phyloP scores from a whole-genome alignment of 1,284 basidiomycete species.

The Rhodotorula sp. region DNA sequence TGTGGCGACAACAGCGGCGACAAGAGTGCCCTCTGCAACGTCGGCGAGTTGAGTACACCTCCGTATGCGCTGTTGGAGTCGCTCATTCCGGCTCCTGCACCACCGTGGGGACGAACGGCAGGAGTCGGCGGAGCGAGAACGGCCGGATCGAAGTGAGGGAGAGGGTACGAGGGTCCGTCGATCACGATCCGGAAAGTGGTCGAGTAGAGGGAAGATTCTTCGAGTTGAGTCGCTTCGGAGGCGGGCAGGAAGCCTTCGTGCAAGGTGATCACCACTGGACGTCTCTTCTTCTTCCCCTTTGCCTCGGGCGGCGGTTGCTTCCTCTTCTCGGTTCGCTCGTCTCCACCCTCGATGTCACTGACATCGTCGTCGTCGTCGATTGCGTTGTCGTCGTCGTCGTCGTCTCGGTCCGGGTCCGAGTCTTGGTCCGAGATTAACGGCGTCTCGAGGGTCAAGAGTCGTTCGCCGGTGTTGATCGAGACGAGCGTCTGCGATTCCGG shows the following conservation, averaged over 20 bases:
- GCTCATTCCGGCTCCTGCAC: not conserved
- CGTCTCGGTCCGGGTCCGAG: not conserved
- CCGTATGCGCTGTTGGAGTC: not conserved
- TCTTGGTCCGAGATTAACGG: slow-evolving; percentile 10
- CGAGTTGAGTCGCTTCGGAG: not conserved
- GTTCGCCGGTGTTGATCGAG: slow-evolving; percentile 29
- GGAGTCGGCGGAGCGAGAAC: slow-evolving; percentile 25
- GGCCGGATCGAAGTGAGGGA: slow-evolving; percentile 28
- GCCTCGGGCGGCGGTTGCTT: not conserved
- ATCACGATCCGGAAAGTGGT: slow-evolving; percentile 31
- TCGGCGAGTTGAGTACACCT: slow-evolving; percentile 27
- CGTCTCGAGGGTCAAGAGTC: slow-evolving; percentile 25
- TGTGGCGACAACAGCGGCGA: slow-evolving; percentile 32
- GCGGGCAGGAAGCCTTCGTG: slow-evolving; percentile 25
- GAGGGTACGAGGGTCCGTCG: slow-evolving; percentile 21
- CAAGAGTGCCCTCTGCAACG: slow-evolving; percentile 28
- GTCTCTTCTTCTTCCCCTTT: not conserved
- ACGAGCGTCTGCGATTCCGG: slow-evolving; percentile 25
- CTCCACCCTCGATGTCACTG: not conserved
- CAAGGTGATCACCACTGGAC: slow-evolving; percentile 19
- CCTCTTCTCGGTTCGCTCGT: not conserved
- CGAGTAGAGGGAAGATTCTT: slow-evolving; percentile 28
- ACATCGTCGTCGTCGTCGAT: slow-evolving; percentile 3
- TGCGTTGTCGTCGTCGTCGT: slow-evolving; percentile 1
- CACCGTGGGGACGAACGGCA: slow-evolving; percentile 12